Evolutionary conservation across 257 asterid species (phyloP).

Genomic region (Capsicum rhomboideum): DNA sequence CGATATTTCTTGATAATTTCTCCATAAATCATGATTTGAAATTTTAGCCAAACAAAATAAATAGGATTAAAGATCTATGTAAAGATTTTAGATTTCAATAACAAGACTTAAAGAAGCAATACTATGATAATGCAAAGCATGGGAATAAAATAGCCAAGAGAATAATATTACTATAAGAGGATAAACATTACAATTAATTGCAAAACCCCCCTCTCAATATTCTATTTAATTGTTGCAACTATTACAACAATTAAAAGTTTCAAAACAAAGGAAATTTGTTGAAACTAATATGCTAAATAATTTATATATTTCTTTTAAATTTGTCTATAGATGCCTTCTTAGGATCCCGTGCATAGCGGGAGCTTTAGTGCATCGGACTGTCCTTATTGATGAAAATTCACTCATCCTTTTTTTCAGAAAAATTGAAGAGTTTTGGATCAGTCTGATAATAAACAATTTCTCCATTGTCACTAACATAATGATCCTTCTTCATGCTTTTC

Average conservation of each 20-base stretch:
- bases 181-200: background rate
- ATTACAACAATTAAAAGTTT: background rate
- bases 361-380: too few relatives aligned
- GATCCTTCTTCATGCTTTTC: slow-evolving; percentile 51
- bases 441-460: slow-evolving; percentile 74
- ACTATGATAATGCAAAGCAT: too few relatives aligned
- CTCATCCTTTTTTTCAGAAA: background rate
- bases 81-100: too few relatives aligned
- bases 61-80: too few relatives aligned
- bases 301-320: background rate
- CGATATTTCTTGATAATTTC: too few relatives aligned
- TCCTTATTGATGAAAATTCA: background rate
- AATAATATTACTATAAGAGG: too few relatives aligned
- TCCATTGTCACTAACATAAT: slow-evolving; percentile 66
- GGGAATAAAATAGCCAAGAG: too few relatives aligned
- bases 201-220: background rate
- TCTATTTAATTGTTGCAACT: background rate
- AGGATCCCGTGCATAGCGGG: too few relatives aligned
- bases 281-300: background rate
- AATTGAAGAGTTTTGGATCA: slow-evolving; percentile 19
- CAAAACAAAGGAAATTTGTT: background rate
- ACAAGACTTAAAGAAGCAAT: too few relatives aligned
- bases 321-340: too few relatives aligned
- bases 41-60: too few relatives aligned
- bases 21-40: too few relatives aligned